phyloP scores from a whole-genome alignment of 371 early-diverging fungal genomes.

The Syncephalastrum monosporum region DNA sequence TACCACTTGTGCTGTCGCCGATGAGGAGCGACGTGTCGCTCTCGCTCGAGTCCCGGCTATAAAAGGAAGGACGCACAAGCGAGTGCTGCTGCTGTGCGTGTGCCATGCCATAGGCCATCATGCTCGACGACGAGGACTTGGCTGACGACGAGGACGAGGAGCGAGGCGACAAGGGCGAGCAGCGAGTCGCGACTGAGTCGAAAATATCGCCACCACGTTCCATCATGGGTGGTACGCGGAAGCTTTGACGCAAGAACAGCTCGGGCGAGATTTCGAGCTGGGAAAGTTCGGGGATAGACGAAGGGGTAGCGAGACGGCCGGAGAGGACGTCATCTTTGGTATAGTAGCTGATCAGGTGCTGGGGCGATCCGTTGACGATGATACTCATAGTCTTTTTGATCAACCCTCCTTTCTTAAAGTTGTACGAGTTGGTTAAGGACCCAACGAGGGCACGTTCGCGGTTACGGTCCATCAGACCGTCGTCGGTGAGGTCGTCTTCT shows the following conservation, averaged over 20 bases:
- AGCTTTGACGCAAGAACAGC: conserved; percentile 53
- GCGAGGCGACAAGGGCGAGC: not conserved
- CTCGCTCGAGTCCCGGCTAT: no score
- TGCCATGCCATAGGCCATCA: no score
- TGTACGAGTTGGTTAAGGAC: conserved; percentile 59
- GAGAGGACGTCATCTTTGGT: conserved; percentile 68
- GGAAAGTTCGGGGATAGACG: conserved; percentile 46
- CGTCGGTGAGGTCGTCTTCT: conserved; percentile 5
- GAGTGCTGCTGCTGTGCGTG: no score
- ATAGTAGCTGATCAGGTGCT: conserved; percentile 87
- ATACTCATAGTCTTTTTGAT: conserved; percentile 87
- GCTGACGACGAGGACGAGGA: conserved; percentile 3
- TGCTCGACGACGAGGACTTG: conserved; percentile 7
- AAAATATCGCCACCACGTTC: conserved; percentile 11
- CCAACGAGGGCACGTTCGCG: conserved; percentile 62
- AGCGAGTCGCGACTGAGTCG: no score
- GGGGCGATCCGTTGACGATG: conserved; percentile 67
- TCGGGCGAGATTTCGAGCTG: conserved; percentile 52
- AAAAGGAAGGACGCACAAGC: no score
- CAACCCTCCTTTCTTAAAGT: conserved; percentile 75
- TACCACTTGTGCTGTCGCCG: no score
- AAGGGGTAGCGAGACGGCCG: conserved; percentile 51
- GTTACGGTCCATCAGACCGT: conserved; percentile 42
- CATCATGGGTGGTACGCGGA: conserved; percentile 49
- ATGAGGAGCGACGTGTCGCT: no score